Evolutionary conservation across 805 yeast species (phyloP), one percentile per base, ranked within the genome.

Genomic region (Metschnikowia noctiluminum): DNA sequence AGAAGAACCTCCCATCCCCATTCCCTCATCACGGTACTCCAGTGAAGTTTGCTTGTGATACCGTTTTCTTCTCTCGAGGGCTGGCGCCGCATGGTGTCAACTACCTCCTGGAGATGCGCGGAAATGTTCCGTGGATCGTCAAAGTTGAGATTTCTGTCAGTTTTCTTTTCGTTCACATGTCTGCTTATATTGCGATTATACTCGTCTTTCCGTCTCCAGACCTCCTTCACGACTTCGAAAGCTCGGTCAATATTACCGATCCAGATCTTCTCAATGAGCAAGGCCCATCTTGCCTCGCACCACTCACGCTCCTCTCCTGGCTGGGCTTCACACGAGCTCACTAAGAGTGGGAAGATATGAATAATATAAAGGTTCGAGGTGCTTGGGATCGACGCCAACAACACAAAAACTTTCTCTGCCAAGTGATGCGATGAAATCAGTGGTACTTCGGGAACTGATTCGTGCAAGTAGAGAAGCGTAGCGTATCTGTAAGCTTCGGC

Each of bases 1-100:
- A 84, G 67, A 34, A 84, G 62, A 9, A 84, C 84, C 60, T 84
- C 89, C 87, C 89, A 82, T 0, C 82, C 82, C 89, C 89, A 84
- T 54, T 84, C 88, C 56, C 78, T 76, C 88, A 84, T 84, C 13
- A 84, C 81, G 0, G 79, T 68, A 48, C 81, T 78, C 89, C 89
- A 84, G 62, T 84, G 88, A 7, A 81, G 64, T 66, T 78, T 71
- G 30, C 80, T 73, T 41, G 69, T 67, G 38, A 81, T 69, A 1
- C 77, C 77, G 28, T 53, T 54, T 15, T 62, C 55, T 32, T 69
- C 73, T 12, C 68, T 69, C n/a, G 58, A 59, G 3, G 54, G 62
- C 11, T 66, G 63, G 35, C 62, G 69, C 46, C 64, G 68, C 16
- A 64, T 58, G 34, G 70, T 75, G 28, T 75, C 72, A 60, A 75